Evolutionary conservation across 106 monocot genomes (phyloP).

Genomic region (Vanilla planifolia): DNA sequence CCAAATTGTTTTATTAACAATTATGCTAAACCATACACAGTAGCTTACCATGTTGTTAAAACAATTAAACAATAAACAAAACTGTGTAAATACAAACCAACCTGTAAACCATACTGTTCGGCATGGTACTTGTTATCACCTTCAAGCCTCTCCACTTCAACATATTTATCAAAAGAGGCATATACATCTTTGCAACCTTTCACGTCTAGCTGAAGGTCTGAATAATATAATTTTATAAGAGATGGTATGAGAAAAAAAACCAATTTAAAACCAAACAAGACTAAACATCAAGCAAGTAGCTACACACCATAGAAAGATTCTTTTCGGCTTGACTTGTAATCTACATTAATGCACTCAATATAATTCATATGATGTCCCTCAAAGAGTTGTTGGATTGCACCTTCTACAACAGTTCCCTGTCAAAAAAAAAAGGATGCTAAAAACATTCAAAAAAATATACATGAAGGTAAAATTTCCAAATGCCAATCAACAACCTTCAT

Average conservation of each 20-base stretch:
- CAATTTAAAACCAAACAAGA: not conserved
- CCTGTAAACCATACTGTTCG: conserved; percentile 85
- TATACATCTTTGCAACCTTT: conserved; percentile 91
- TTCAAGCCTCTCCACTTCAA: conserved; percentile 87
- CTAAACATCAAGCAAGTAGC: not conserved
- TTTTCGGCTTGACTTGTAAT: conserved; percentile 83
- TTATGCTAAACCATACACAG: too few relatives aligned
- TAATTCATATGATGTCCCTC: conserved; percentile 97
- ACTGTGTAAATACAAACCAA: conserved; percentile 15
- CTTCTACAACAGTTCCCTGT: conserved; percentile 93
- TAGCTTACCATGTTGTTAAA: too few relatives aligned
- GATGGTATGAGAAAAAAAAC: not conserved
- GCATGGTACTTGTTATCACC: conserved; percentile 96
- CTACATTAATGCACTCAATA: conserved; percentile 89
- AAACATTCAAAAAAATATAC: not conserved
- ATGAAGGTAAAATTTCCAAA: not conserved
- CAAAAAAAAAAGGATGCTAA: conserved; percentile 8
- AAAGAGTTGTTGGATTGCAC: conserved; percentile 89
- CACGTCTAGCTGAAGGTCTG: conserved; percentile 88
- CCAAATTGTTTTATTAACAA: too few relatives aligned
- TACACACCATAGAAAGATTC: conserved; percentile 84
- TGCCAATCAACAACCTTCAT: conserved; percentile 49
- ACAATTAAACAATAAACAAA: not conserved
- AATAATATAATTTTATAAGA: conserved; percentile 2
- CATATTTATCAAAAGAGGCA: conserved; percentile 94